Conservation (phyloP, 1,284 basidiomycete genomes). For the Malassezia restricta region DNA sequence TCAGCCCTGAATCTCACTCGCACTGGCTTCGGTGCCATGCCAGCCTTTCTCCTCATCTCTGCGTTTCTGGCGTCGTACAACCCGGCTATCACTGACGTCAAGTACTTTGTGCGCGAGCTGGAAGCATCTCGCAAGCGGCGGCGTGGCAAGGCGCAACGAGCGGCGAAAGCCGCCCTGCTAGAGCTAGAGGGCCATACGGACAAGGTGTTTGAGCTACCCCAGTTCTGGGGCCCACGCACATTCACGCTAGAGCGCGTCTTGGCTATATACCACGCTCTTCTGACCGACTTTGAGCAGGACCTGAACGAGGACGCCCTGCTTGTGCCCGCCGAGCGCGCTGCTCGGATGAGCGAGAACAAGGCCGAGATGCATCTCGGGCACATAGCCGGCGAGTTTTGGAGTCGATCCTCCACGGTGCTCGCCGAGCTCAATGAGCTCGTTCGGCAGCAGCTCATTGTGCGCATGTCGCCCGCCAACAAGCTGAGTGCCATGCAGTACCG, state of each 20-base stretch:
- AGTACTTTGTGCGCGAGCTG: slow-evolving; percentile 35
- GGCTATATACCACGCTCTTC: slow-evolving; percentile 66
- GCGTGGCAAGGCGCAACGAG: slow-evolving; percentile 6
- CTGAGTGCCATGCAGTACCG: slow-evolving; percentile 15
- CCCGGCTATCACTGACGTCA: slow-evolving; percentile 63
- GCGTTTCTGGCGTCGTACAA: slow-evolving; percentile 77
- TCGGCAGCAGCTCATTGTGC: slow-evolving; percentile 10
- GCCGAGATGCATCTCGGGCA: slow-evolving; percentile 10
- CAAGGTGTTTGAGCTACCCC: slow-evolving; percentile 55
- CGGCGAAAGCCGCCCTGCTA: slow-evolving; percentile 16
- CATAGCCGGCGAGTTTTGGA: slow-evolving; percentile 17
- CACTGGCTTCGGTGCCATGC: slow-evolving; percentile 18
- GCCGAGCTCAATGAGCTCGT: slow-evolving; percentile 13
- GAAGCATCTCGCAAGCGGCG: slow-evolving; percentile 18
- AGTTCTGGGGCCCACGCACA: slow-evolving; percentile 64
- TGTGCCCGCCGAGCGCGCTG: slow-evolving; percentile 9
- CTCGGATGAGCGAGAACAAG: slow-evolving; percentile 1
- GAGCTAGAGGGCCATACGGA: slow-evolving; percentile 47
- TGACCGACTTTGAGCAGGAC: slow-evolving; percentile 54
- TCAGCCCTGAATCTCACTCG: background rate
- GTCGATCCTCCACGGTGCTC: slow-evolving; percentile 9
- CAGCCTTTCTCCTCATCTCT: slow-evolving; percentile 64
- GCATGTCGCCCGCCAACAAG: slow-evolving; percentile 15
- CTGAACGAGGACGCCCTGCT: slow-evolving; percentile 15
- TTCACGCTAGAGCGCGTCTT: slow-evolving; percentile 72